Percentiles rank a stretch among this genome's conserved stretches.
phyloP scores from a whole-genome alignment of 257 asterid genomes.

The Linderniella brevidens region DNA sequence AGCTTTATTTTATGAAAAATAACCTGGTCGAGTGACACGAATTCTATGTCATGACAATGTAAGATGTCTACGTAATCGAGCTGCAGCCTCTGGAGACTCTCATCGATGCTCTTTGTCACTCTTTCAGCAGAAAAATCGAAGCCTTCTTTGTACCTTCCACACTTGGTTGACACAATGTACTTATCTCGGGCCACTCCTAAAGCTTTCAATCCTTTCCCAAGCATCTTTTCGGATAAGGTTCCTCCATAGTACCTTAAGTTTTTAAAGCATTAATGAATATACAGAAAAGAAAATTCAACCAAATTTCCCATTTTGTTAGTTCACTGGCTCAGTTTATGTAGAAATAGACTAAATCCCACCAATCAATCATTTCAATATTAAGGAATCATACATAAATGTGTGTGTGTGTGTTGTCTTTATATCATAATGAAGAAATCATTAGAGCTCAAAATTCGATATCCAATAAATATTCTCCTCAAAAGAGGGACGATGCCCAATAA shows the following conservation, averaged over 20 bases:
- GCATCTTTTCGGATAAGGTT: slow-evolving; percentile 66
- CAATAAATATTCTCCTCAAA: no score
- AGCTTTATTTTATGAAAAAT: background rate
- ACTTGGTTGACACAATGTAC: slow-evolving; percentile 84
- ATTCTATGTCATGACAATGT: slow-evolving; percentile 92
- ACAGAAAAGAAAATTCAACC: no score
- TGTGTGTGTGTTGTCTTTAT: no score
- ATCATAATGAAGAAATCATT: no score
- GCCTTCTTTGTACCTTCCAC: slow-evolving; percentile 86
- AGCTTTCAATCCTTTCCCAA: slow-evolving; percentile 83
- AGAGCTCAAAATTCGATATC: no score
- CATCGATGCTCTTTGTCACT: slow-evolving; percentile 80
- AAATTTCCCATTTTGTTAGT: no score
- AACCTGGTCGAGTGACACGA: slow-evolving; percentile 93
- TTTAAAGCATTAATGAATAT: no score
- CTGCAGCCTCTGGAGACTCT: slow-evolving; percentile 92
- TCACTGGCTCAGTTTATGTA: no score
- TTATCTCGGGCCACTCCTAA: slow-evolving; percentile 64
- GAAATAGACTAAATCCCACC: no score
- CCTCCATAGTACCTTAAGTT: slow-evolving; percentile 71
- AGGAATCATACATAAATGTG: no score
- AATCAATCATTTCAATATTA: no score
- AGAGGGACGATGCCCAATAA: no score
- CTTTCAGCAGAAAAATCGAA: slow-evolving; percentile 95
- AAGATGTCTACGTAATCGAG: slow-evolving; percentile 91